Base-by-base conservation (phyloP, 768 basidiomycete genomes). In the Rhizopogon vinicolor region DNA sequence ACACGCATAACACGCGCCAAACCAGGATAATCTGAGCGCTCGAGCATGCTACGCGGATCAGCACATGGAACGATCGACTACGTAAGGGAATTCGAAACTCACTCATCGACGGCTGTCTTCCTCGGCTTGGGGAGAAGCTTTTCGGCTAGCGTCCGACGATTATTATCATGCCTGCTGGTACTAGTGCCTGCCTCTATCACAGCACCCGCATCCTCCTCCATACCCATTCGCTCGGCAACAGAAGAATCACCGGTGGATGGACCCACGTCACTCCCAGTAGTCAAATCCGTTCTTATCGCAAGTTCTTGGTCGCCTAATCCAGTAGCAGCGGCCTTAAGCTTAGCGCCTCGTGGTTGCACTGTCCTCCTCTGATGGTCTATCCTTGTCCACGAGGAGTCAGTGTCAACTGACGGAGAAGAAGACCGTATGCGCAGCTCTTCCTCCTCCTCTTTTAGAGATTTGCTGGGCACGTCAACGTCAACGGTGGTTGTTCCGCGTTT, bases 31-130 rank as follows among this genome's bases (percentile, higher is more conserved):
- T 85, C 80, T 2, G 87, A 75, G 16, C 75, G 72, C 61, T 84
- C 82, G 54, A 87, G 74, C 81, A 87, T 84, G 65, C 89, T 90
- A 64, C 14, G 51, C 31, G 54, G 48, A 61, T 49, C 51, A 62
- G 37, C 37, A 53, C 14, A 48, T 41, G 19, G 40, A 16, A 41
- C 44, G 28, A 33, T 50, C 25, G 9, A 29, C 16, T n/a, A n/a
- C n/a, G 14, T 10, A 16, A 18, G 44, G 41, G 35, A 31, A 37
- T n/a, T 59, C 1, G 7, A 25, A 48, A 78, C 82, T 56, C 65
- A 87, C 90, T 87, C 87, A 51, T 89, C 87, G 28, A 87, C 82
- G 13, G 73, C 79, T 3, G 87, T 87, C 63, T 83, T 83, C 52
- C 77, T 73, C 18, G 85, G 77, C 60, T 83, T 87, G 13, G 86